These are phyloP conservation scores for Pythium brassicae DNA, from an alignment of 352 stramenopile species.

Conservation along the genomic window DNA sequence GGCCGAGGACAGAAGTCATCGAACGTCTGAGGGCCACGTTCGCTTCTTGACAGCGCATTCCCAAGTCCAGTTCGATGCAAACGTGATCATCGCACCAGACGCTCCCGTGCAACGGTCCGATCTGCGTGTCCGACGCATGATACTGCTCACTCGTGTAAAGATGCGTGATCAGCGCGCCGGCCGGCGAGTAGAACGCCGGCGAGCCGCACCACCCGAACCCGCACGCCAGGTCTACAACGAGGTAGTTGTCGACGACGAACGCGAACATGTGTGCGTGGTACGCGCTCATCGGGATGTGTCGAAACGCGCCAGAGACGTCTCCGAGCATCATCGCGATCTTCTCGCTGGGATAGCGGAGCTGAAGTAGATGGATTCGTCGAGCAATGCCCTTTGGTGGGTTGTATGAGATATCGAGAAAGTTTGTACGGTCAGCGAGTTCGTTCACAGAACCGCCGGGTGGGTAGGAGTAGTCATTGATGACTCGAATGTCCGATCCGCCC, in stretches of 20 bases:
- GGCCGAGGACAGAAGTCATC: not conserved
- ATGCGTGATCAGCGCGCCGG: slow-evolving; percentile 14
- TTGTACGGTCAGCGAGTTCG: not conserved
- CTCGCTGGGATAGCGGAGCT: not conserved
- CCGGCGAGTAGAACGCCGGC: slow-evolving; percentile 19
- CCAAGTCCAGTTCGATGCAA: not conserved
- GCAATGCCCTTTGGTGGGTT: not conserved
- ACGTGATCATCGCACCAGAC: not conserved
- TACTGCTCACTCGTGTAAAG: slow-evolving; percentile 6
- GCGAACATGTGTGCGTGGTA: not conserved
- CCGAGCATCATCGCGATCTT: slow-evolving; percentile 18
- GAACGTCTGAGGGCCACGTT: not conserved
- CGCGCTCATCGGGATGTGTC: not conserved
- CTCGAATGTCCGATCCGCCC: not conserved
- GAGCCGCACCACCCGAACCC: slow-evolving; percentile 11
- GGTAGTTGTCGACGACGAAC: not conserved
- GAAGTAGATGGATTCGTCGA: not conserved
- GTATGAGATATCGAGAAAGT: not conserved
- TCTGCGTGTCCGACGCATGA: too few relatives aligned
- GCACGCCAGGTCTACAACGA: slow-evolving; percentile 21
- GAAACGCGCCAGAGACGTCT: slow-evolving; percentile 11
- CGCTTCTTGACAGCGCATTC: not conserved
- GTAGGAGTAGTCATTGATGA: not conserved
- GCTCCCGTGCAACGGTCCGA: too few relatives aligned
- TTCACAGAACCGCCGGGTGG: not conserved